Conservation (phyloP, 176 grass and related monocot genomes). For the Eleusine indica region DNA sequence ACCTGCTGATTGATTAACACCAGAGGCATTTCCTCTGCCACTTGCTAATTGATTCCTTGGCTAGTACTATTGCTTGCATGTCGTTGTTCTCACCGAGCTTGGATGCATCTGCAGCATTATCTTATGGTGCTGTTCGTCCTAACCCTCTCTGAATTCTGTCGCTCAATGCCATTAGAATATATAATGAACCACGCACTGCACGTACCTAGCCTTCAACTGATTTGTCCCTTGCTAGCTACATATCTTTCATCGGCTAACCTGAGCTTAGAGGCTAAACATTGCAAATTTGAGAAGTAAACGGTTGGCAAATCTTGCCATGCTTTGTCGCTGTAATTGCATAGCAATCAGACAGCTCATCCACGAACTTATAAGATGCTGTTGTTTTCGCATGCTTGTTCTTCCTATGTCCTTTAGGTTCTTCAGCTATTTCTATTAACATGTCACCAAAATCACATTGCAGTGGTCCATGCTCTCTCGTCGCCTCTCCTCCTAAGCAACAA, state of each 20-base stretch:
- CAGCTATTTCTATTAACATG: not conserved
- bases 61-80: conserved; percentile 10
- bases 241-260: conserved; percentile 4
- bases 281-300: conserved; percentile 12
- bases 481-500: conserved; percentile 7
- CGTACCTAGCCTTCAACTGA: conserved; percentile 1
- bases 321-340: conserved; percentile 7
- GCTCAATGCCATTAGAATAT: conserved; percentile 1
- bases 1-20: conserved; percentile 40
- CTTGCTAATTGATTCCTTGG: conserved; percentile 36
- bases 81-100: conserved; percentile 10
- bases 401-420: conserved; percentile 18
- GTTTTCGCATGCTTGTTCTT: conserved; percentile 38
- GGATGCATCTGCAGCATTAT: conserved; percentile 35
- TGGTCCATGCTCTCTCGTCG: conserved; percentile 18
- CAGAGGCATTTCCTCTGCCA: conserved; percentile 33
- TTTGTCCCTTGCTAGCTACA: conserved; percentile 28
- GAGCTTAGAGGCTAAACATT: conserved; percentile 20
- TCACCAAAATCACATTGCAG: conserved; percentile 17
- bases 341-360: conserved; percentile 22
- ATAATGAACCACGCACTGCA: not conserved
- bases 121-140: conserved; percentile 12
- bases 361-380: conserved; percentile 11
- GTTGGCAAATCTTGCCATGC: conserved; percentile 20
- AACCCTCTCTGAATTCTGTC: conserved; percentile 18